Base-by-base conservation (phyloP, 1,139 yeast species). In the Geotrichum macrosporum region DNA sequence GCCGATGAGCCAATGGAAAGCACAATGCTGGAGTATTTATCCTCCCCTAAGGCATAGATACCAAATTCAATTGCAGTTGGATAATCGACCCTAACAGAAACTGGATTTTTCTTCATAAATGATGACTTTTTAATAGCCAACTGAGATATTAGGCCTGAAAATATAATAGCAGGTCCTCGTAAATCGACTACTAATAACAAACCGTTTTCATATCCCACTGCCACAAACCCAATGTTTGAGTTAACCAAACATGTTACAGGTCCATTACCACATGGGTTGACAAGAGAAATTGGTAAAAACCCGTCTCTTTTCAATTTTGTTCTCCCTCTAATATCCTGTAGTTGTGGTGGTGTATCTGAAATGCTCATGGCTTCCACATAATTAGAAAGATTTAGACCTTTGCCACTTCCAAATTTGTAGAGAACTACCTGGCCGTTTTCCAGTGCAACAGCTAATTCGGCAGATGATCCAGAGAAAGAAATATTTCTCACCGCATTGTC, bases 161-260 rank as follows among this genome's bases (percentile, higher is more conserved):
- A 77, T 26, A 89, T 84, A 2, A 86, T 71, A 0, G 88, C 87
- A 1, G 95, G 95, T 0, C 94, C 95, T 51, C 96, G 73, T 49
- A 87, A 73, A 65, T 92, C 97, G 53, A 94, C 69, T 0, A 92
- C 81, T 3, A 83, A 67, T 27, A 92, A 57, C 35, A 80, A 74
- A 20, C 98, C 98, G 12, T 82, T 77, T 41, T 75, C 75, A 63
- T 85, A 88, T 0, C 85, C 95, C 42, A 86, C 70, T 0, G 88
- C 95, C 4, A 84, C 86, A 68, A 92, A 88, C 0, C 96, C 96
- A 43, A 87, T 72, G 53, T 84, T 77, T 53, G 89, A 81, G 64
- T 84, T 76, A 47, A 75, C 74, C 42, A 89, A 57, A 1, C 85
- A 76, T 0, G 89, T 72, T 3, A 84, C 80, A n/a, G 66, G 61